Evolutionary conservation across 2,329 filamentous ascomycete species (phyloP).

Genomic region (Westerdykella sp.): DNA sequence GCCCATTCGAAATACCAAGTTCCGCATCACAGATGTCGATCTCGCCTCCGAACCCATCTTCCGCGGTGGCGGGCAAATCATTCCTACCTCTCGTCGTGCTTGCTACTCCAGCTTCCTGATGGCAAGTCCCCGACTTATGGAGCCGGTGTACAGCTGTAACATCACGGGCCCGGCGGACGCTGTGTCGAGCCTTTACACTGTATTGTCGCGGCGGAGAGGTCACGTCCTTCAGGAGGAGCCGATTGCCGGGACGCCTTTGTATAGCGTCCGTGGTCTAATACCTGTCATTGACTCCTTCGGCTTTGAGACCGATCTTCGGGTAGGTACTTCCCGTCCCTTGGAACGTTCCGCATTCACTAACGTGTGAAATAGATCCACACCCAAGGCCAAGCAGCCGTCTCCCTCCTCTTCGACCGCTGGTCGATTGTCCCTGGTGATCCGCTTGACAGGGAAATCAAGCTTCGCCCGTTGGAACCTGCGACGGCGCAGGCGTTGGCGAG

Average conservation of each 20-base stretch:
- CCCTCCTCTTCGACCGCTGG: conserved; percentile 93
- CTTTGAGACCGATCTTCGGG: conserved; percentile 89
- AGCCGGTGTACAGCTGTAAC: conserved; percentile 85
- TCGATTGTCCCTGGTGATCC: conserved; percentile 93
- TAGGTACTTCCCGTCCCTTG: conserved; percentile 12
- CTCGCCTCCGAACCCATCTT: conserved; percentile 88
- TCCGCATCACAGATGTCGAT: conserved; percentile 86
- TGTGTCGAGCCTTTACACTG: conserved; percentile 83
- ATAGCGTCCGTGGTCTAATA: conserved; percentile 82
- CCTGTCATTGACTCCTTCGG: conserved; percentile 97
- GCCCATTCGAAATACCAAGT: conserved; percentile 96
- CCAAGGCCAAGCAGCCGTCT: conserved; percentile 84
- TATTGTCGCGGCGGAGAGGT: conserved; percentile 78
- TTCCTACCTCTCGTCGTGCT: conserved; percentile 84
- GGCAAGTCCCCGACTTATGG: conserved; percentile 94
- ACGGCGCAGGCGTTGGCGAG: conserved; percentile 81
- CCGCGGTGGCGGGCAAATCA: conserved; percentile 92
- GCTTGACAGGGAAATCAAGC: conserved; percentile 75
- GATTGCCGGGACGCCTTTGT: conserved; percentile 88
- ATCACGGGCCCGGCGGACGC: conserved; percentile 91
- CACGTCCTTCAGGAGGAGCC: conserved; percentile 93
- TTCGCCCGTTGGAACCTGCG: conserved; percentile 81
- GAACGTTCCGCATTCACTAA: not conserved
- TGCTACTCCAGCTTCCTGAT: conserved; percentile 97
- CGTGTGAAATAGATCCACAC: conserved; percentile 64